Evolutionary conservation across 2,329 filamentous ascomycete species (phyloP), one percentile per base, ranked within the genome.

Genomic region (Ophiostoma sp.): DNA sequence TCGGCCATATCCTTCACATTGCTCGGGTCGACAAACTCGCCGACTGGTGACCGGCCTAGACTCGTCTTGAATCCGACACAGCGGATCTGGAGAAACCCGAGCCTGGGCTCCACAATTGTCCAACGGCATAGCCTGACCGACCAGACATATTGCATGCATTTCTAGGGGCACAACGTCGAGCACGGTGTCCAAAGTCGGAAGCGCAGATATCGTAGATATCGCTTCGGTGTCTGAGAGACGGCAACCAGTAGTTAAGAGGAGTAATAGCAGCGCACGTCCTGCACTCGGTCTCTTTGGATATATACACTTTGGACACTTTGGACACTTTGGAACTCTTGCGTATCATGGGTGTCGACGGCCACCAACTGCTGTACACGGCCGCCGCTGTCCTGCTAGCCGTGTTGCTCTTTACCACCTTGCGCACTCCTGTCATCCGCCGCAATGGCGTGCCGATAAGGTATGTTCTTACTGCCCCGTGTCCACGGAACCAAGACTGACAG

Each of bases 391-490:
- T 73, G 49, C 12, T 70, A 18, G 63, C 62, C 5, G 42, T 58
- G 3, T 52, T 68, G 6, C 44, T 72, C 11, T 60, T 52, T 47
- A 38, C 69, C 18, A 68, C 58, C 65, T 67, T 72, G 12, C 45
- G 63, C 49, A 72, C 70, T n/a, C 70, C 72, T 8, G 58, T 67
- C 18, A 66, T 74, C 6, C 69, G 63, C 9, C 73, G 73, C 36
- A 55, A 73, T 42, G 73, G 73, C 47, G 60, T 65, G 1, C 71
- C 72, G 0, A 67, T 73, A 8, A 64, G 60, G 60, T 63, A 11
- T 18, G 60, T 6, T n/a, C 9, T 12, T 38, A n/a, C 14, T 40
- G 11, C 27, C 18, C 18, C 9, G 2, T 41, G 49, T 8, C 18
- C 4, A 58, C 18, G 14, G 1, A 36, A 4, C 7, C 18, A 8